phyloP scores from a whole-genome alignment of 2,329 filamentous ascomycete genomes.

The Phaeomoniella chlamydospora region DNA sequence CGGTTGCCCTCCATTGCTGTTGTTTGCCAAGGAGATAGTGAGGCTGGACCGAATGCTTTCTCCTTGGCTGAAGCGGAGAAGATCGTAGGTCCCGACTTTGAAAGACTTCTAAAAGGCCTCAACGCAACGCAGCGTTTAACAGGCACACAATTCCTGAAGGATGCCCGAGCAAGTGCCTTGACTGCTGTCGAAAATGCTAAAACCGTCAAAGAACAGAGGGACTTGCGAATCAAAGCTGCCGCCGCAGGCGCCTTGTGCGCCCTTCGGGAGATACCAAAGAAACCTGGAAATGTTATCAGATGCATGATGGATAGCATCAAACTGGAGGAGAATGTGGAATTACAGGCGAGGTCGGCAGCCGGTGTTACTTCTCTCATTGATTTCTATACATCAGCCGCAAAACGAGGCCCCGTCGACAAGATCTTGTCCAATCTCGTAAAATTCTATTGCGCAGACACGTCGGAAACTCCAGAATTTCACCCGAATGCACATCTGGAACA shows the following conservation, averaged over 20 bases:
- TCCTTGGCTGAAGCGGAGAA: conserved; percentile 78
- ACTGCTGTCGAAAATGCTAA: conserved; percentile 68
- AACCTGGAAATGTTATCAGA: conserved; percentile 83
- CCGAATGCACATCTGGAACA: conserved; percentile 65
- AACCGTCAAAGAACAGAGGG: conserved; percentile 62
- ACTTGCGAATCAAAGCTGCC: conserved; percentile 73
- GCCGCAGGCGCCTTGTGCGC: conserved; percentile 79
- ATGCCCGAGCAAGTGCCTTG: conserved; percentile 57
- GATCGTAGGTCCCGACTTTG: conserved; percentile 72
- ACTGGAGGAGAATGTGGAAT: conserved; percentile 75
- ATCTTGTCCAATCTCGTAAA: conserved; percentile 92
- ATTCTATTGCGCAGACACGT: conserved; percentile 94
- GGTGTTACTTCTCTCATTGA: conserved; percentile 78
- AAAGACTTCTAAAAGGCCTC: conserved; percentile 76
- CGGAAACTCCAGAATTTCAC: conserved; percentile 89
- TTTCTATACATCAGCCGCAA: conserved; percentile 65
- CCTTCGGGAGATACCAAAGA: conserved; percentile 81
- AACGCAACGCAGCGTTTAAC: conserved; percentile 78
- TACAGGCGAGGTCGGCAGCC: conserved; percentile 74
- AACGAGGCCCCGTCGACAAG: conserved; percentile 81
- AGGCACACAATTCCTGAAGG: conserved; percentile 61
- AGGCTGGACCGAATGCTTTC: conserved; percentile 86
- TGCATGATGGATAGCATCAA: conserved; percentile 98
- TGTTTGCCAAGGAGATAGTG: conserved; percentile 82
- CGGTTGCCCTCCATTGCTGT: conserved; percentile 73